Evolutionary conservation across 1,139 yeast species (phyloP), one percentile per base, ranked within the genome.

Genomic region (Scheffersomyces titani): DNA sequence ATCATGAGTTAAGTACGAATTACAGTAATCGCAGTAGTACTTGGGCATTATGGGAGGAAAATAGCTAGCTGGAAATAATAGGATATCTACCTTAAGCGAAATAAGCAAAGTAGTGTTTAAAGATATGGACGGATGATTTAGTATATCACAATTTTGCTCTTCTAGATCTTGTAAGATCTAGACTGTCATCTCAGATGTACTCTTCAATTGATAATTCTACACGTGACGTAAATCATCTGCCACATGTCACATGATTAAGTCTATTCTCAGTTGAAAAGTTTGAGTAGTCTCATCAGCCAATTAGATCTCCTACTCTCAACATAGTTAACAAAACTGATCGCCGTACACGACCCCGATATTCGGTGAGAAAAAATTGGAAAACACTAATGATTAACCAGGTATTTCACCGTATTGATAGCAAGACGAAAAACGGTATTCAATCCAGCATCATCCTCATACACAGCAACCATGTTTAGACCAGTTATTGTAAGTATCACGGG

Each of bases 1-100:
- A 72, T 92, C 97, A 69, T 92, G 98, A 1, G 97, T 92, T 59
- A 92, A 78, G 66, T 89, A 89, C 22, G 93, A 86, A 72, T 87
- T 88, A 70, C 98, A 92, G 69, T 92, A 92, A 66, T 90, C 96
- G 73, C 98, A 92, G 73, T 88, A 90, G 71, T 88, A 89, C 64
- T 81, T 83, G 5, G 84, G 83, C 86, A 82, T 82, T 24, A 22
- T 18, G 6, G 22, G 16, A 49, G 20, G 20, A 24, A 30, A 18
- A 49, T 22, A 49, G 6, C 22, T 22, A 13, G 45, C 9, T 16
- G 16, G 20, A 30, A 24, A 9, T 11, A 19, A 19, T n/a, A n/a
- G 22, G 13, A 9, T n/a, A 19, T n/a, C 13, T 2, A 21, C 20
- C 20, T 11, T 3, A 13, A 11, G n/a, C n/a, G 9, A 30, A 11